Evolutionary conservation across 2,329 filamentous ascomycete species (phyloP).

Genomic region (Penicillium sp.): DNA sequence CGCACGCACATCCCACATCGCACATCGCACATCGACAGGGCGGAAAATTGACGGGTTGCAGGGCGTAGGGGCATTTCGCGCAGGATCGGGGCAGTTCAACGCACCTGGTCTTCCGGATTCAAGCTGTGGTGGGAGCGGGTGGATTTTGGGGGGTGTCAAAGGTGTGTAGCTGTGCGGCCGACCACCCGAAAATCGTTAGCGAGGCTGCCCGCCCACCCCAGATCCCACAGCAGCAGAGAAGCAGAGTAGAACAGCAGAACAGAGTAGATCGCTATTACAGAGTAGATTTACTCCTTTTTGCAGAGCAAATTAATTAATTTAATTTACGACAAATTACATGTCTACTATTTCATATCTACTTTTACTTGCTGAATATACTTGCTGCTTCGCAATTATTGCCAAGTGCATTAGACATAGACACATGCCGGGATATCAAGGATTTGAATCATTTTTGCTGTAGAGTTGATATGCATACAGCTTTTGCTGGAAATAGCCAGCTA

Average conservation of each 20-base stretch:
- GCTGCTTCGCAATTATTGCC: slow-evolving; percentile 25
- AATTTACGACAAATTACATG: too few relatives aligned
- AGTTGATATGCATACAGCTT: slow-evolving; percentile 48
- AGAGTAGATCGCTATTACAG: too few relatives aligned
- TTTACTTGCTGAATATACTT: too few relatives aligned
- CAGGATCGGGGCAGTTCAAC: slow-evolving; percentile 29
- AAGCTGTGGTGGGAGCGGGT: slow-evolving; percentile 39
- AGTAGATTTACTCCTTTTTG: too few relatives aligned
- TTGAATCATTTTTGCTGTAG: slow-evolving; percentile 50
- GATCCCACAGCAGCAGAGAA: too few relatives aligned
- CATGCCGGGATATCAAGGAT: slow-evolving; percentile 45
- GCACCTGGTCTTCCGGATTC: slow-evolving; percentile 40
- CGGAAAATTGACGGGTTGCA: slow-evolving; percentile 29
- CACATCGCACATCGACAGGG: slow-evolving; percentile 30
- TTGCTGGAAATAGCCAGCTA: slow-evolving; percentile 44
- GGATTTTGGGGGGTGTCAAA: slow-evolving; percentile 45
- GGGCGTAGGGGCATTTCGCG: slow-evolving; percentile 22
- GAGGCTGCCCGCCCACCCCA: slow-evolving; percentile 39
- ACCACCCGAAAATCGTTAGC: slow-evolving; percentile 51
- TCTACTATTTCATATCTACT: too few relatives aligned
- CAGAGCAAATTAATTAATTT: too few relatives aligned
- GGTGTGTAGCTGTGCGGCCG: slow-evolving; percentile 45
- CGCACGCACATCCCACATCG: too few relatives aligned
- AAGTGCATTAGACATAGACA: slow-evolving; percentile 28
- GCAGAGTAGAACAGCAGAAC: too few relatives aligned